Conservation (phyloP, 495 filamentous ascomycete genomes). For the Aspergillus sclerotiicarbonarius region DNA sequence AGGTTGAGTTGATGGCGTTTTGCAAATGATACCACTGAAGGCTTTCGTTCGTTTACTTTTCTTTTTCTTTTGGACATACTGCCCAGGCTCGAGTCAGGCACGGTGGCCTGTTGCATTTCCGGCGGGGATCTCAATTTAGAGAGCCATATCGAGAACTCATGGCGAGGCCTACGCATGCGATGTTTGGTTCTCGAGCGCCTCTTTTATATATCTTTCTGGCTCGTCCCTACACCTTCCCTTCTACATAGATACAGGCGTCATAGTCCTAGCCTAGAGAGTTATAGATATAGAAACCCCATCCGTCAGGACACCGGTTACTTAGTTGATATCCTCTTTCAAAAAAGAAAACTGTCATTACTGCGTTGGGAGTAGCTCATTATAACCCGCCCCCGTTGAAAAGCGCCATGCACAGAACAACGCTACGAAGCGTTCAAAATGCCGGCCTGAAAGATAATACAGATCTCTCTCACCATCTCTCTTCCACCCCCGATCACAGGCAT, state of each 20-base stretch:
- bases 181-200: too few species aligned
- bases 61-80: background rate
- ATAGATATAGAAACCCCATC: background rate
- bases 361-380: constrained; percentile 14
- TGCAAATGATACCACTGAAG: background rate
- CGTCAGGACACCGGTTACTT: background rate
- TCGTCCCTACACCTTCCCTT: too few species aligned
- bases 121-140: background rate
- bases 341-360: constrained; percentile 14
- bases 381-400: background rate
- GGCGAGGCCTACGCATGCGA: background rate
- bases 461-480: background rate
- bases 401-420: constrained; percentile 5
- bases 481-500: constrained; percentile 1
- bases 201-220: too few species aligned
- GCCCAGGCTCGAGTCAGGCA: background rate
- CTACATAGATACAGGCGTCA: too few species aligned
- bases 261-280: too few species aligned
- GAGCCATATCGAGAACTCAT: background rate
- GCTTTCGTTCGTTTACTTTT: background rate
- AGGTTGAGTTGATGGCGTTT: background rate
- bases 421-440: constrained; percentile 5
- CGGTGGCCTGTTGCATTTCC: background rate
- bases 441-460: background rate
- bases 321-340: background rate